These are phyloP conservation scores for Xylaria flabelliformis DNA, from an alignment of 495 filamentous ascomycete species.

Conservation along the genomic window DNA sequence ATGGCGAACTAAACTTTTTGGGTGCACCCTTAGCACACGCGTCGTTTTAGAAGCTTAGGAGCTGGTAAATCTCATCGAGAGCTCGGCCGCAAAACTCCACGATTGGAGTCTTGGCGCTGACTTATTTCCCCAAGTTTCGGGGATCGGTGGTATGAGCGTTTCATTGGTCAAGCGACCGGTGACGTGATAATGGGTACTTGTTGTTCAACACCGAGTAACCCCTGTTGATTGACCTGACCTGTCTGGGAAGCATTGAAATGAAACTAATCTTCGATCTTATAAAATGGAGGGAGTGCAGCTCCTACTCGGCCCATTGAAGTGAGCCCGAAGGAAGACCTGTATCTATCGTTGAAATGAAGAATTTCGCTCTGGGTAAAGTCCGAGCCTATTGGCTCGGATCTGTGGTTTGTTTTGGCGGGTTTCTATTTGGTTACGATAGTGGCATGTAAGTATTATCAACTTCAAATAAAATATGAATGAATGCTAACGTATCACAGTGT, in stretches of 20 bases:
- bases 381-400: slow-evolving; percentile 62
- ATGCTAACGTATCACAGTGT: slow-evolving; percentile 28
- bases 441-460: slow-evolving; percentile 43
- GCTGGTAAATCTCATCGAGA: neutral
- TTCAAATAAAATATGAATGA: neutral
- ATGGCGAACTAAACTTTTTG: neutral
- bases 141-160: neutral
- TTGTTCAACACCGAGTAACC: slow-evolving; percentile 19
- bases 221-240: slow-evolving; percentile 2
- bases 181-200: slow-evolving; percentile 23
- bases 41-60: neutral
- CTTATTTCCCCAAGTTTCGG: slow-evolving; percentile 20
- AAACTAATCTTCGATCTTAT: slow-evolving; percentile 24
- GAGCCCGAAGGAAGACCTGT: slow-evolving; percentile 45
- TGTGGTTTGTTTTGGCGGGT: slow-evolving; percentile 52
- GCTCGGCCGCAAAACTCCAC: neutral
- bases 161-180: slow-evolving; percentile 15
- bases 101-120: slow-evolving; percentile 19
- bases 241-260: neutral
- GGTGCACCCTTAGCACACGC: neutral
- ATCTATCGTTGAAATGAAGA: slow-evolving; percentile 43
- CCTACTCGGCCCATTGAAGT: slow-evolving; percentile 26
- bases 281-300: slow-evolving; percentile 27
- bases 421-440: slow-evolving; percentile 49
- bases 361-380: slow-evolving; percentile 42